A percentile compares a stretch with the other conserved stretches of the same genome.
Conservation (phyloP, 495 filamentous ascomycete species). For the Podospora comata region DNA sequence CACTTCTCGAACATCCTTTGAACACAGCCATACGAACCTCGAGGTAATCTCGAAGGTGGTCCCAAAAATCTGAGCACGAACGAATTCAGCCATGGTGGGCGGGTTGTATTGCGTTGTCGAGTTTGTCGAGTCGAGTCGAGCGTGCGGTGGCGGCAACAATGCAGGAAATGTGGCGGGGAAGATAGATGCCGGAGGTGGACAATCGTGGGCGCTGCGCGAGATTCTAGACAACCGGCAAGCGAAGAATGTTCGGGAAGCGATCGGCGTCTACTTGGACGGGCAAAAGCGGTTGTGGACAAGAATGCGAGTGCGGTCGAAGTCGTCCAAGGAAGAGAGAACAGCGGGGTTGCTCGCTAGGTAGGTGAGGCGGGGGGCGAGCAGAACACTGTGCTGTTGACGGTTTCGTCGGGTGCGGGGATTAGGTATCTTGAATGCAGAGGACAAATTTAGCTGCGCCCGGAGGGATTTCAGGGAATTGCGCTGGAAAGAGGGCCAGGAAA, state of each 20-base stretch:
- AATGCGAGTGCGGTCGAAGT: not conserved
- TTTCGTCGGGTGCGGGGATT: not conserved
- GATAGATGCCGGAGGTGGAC: not conserved
- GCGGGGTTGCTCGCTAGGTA: not conserved
- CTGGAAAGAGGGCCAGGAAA: not conserved
- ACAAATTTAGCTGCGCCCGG: not conserved
- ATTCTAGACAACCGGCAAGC: not conserved
- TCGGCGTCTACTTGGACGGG: not conserved
- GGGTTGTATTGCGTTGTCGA: constrained; percentile 10
- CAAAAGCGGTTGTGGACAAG: not conserved
- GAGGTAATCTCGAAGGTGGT: constrained; percentile 99
- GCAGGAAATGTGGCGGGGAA: not conserved
- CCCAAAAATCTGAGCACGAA: constrained; percentile 98
- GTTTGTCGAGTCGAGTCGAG: not conserved
- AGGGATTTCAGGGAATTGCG: not conserved
- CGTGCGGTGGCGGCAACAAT: not conserved
- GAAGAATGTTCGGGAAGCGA: not conserved
- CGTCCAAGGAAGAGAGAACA: not conserved
- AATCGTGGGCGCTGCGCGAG: not conserved
- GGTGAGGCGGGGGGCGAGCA: no score
- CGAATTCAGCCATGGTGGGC: constrained; percentile 87
- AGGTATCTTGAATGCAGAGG: not conserved
- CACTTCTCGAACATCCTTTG: constrained; percentile 18
- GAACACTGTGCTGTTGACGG: not conserved
- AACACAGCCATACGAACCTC: constrained; percentile 39